Evolutionary conservation across 148 eudicot genomes (phyloP).

Genomic region (Rhododendron simsii): DNA sequence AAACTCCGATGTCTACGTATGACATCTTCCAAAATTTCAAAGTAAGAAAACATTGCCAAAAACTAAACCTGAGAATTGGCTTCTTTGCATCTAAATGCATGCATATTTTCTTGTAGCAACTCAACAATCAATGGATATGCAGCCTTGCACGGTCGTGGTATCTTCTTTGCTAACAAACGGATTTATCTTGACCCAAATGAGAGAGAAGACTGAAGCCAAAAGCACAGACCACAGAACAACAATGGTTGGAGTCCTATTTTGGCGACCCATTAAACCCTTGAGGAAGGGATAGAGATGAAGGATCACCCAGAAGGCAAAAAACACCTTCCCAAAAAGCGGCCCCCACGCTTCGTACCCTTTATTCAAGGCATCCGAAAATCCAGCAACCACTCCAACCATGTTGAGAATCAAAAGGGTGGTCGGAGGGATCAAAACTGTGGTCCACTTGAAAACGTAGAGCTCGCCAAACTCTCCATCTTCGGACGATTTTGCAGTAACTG

Average conservation of each 20-base stretch:
- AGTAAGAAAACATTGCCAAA: not conserved
- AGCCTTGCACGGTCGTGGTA: constrained; percentile 42
- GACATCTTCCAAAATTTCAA: not conserved
- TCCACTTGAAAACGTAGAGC: constrained; percentile 89
- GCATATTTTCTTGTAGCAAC: not conserved
- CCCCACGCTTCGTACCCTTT: constrained; percentile 96
- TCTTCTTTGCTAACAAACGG: constrained; percentile 68
- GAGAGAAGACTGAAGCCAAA: constrained; percentile 96
- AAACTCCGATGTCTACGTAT: not conserved
- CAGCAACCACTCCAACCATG: constrained; percentile 91
- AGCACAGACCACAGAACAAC: constrained; percentile 91
- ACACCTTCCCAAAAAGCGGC: constrained; percentile 85
- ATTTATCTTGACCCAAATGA: constrained; percentile 95
- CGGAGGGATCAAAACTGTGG: constrained; percentile 94
- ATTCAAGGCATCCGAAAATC: constrained; percentile 90
- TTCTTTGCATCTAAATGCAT: not conserved
- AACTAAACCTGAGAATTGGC: not conserved
- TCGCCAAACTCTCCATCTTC: constrained; percentile 89
- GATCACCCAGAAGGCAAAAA: constrained; percentile 94
- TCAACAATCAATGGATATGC: constrained; percentile 85
- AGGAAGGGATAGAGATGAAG: constrained; percentile 92
- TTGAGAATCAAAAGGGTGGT: constrained; percentile 79
- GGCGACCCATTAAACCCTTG: constrained; percentile 96
- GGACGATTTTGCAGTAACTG: constrained; percentile 81
- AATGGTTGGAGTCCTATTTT: constrained; percentile 91